Percentiles rank a stretch among this genome's conserved stretches.
Evolutionary conservation across 306 rosid species (phyloP).

Genomic region (Castanea mollissima): DNA sequence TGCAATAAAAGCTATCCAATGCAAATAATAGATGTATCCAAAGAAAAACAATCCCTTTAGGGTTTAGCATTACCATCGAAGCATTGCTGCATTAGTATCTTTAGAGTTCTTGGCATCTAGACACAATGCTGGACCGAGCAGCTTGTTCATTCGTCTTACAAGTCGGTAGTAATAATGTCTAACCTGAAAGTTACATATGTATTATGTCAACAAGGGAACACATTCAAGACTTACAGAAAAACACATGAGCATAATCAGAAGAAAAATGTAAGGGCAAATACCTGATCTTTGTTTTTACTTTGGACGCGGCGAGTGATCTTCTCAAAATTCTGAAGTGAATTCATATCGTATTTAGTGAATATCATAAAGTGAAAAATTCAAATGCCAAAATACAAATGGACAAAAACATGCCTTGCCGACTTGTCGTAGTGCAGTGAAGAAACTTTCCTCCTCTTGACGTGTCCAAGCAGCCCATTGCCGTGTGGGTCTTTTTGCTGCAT

Average conservation of each 20-base stretch:
- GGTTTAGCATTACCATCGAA: constrained; percentile 69
- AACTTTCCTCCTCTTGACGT: constrained; percentile 96
- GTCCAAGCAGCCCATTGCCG: constrained; percentile 99
- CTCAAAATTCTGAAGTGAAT: constrained; percentile 81
- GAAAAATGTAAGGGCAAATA: constrained; percentile 9
- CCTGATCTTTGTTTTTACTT: constrained; percentile 98
- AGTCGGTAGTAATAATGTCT: constrained; percentile 98
- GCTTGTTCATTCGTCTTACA: constrained; percentile 98
- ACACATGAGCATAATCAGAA: neutral
- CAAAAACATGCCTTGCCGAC: constrained; percentile 74
- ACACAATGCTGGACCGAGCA: constrained; percentile 87
- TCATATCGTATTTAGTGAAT: constrained; percentile 24
- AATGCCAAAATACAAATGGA: constrained; percentile 1
- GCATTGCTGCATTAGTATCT: constrained; percentile 98
- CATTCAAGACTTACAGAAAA: neutral
- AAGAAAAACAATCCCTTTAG: neutral
- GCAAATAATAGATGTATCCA: neutral
- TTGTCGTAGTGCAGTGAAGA: constrained; percentile 91
- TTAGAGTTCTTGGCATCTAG: constrained; percentile 90
- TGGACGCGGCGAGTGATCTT: constrained; percentile 93
- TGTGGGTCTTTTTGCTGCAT: constrained; percentile 75
- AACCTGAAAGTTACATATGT: constrained; percentile 48
- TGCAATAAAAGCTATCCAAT: constrained; percentile 5
- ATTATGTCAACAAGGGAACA: constrained; percentile 1
- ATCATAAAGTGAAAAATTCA: constrained; percentile 10